phyloP scores from a whole-genome alignment of 352 stramenopile species.

The Phytophthora colocasiae region DNA sequence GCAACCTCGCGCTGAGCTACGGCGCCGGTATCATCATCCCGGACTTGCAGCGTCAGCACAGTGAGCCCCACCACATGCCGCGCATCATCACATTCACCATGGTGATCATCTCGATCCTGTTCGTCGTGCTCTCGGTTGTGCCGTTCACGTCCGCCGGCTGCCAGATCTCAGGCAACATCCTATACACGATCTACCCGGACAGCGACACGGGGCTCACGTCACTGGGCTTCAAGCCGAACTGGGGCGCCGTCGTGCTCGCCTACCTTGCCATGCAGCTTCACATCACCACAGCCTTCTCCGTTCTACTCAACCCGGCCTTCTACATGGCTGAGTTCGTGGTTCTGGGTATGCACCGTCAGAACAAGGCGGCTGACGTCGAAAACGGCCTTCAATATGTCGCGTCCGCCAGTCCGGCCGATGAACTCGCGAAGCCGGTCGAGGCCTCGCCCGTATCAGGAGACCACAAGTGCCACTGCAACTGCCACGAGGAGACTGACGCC shows the following conservation, averaged over 20 bases:
- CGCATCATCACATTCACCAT: conserved; percentile 41
- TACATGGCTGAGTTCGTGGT: conserved; percentile 45
- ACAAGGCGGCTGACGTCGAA: conserved; percentile 31
- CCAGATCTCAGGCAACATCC: conserved; percentile 65
- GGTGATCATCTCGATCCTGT: conserved; percentile 43
- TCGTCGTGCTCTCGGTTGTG: conserved; percentile 39
- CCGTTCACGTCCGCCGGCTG: conserved; percentile 56
- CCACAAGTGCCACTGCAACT: conserved; percentile 49
- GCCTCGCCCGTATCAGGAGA: conserved; percentile 23
- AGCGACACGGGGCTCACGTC: conserved; percentile 41
- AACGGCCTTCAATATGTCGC: conserved; percentile 32
- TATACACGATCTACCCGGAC: conserved; percentile 57
- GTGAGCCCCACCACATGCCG: conserved; percentile 35
- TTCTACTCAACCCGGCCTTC: conserved; percentile 47
- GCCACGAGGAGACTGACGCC: conserved; percentile 33
- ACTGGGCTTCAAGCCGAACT: conserved; percentile 44
- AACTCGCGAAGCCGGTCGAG: conserved; percentile 25
- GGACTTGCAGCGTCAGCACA: conserved; percentile 38
- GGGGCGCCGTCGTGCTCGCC: conserved; percentile 34
- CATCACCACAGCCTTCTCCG: conserved; percentile 47
- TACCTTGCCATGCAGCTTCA: conserved; percentile 39
- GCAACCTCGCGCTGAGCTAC: conserved; percentile 58
- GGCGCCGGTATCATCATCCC: conserved; percentile 46
- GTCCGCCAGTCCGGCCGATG: conserved; percentile 27
- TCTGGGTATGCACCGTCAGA: conserved; percentile 49